These are phyloP conservation scores for Monosporascus sp. DNA, from an alignment of 2,329 filamentous ascomycete species.

Conservation along the genomic window DNA sequence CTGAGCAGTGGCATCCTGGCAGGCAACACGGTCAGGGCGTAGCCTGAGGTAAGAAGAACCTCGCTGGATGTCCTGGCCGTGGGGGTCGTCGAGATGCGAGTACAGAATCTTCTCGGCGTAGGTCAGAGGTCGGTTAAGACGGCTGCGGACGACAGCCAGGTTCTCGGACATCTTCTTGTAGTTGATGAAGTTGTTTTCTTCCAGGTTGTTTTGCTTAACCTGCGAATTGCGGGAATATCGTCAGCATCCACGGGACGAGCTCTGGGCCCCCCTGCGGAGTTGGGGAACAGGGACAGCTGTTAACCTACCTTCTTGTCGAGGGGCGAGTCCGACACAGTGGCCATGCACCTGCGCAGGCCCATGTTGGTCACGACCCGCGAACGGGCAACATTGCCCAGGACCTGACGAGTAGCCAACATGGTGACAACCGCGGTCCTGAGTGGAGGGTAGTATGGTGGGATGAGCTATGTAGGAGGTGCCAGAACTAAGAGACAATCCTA, in stretches of 20 bases:
- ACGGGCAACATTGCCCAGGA: conserved; percentile 60
- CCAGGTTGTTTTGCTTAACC: conserved; percentile 94
- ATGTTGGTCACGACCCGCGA: conserved; percentile 50
- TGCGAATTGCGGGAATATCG: conserved; percentile 26
- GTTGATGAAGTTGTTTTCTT: conserved; percentile 96
- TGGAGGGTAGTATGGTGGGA: conserved; percentile 13
- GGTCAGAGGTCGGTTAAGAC: conserved; percentile 88
- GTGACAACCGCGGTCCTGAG: conserved; percentile 31
- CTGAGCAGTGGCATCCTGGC: conserved; percentile 98
- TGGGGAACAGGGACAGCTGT: not conserved
- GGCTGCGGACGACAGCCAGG: conserved; percentile 79
- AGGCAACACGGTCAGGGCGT: conserved; percentile 94
- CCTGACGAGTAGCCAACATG: conserved; percentile 68
- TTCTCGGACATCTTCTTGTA: conserved; percentile 99
- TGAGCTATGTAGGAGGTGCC: not conserved
- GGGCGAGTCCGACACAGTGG: conserved; percentile 78
- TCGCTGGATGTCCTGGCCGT: conserved; percentile 93
- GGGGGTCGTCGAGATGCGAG: conserved; percentile 95
- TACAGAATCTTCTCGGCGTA: conserved; percentile 99
- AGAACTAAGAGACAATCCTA: conserved; percentile 5
- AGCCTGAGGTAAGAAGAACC: conserved; percentile 95
- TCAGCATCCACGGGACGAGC: conserved; percentile 13
- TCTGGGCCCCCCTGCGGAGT: not conserved
- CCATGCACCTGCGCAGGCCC: conserved; percentile 63
- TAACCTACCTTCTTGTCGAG: conserved; percentile 77